phyloP scores from a whole-genome alignment of 2,329 filamentous ascomycete species.

The Cucurbitaria berberidis region DNA sequence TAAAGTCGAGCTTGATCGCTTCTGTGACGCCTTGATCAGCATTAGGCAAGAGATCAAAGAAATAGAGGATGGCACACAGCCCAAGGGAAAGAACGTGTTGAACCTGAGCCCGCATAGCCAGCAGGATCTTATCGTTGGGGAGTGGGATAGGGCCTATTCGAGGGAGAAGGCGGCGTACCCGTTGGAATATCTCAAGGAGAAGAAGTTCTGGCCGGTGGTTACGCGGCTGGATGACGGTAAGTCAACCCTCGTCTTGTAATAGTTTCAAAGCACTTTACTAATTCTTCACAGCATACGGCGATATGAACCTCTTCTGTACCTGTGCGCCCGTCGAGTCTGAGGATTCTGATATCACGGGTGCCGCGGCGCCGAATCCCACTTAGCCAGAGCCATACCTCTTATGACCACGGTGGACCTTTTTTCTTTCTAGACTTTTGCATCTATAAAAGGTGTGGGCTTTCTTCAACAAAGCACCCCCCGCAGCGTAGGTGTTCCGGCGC shows the following conservation, averaged over 20 bases:
- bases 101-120: slow-evolving; percentile 89
- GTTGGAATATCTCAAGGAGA: slow-evolving; percentile 79
- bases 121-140: slow-evolving; percentile 74
- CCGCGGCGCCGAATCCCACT: slow-evolving; percentile 41
- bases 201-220: slow-evolving; percentile 97
- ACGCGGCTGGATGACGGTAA: slow-evolving; percentile 86
- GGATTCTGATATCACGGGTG: slow-evolving; percentile 40
- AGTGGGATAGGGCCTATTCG: slow-evolving; percentile 84
- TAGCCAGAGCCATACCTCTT: slow-evolving; percentile 8
- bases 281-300: slow-evolving; percentile 85
- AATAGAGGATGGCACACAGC: slow-evolving; percentile 78
- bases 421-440: too few species aligned
- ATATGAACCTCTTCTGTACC: slow-evolving; percentile 93
- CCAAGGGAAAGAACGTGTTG: slow-evolving; percentile 79
- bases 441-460: too few species aligned
- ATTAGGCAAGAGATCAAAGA: slow-evolving; percentile 86
- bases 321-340: slow-evolving; percentile 77
- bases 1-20: slow-evolving; percentile 90
- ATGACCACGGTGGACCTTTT: neutral
- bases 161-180: slow-evolving; percentile 88
- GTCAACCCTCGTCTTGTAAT: slow-evolving; percentile 43
- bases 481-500: too few species aligned
- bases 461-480: too few species aligned
- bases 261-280: too few species aligned
- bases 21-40: slow-evolving; percentile 85